Base-by-base conservation (phyloP, 1,284 basidiomycete species). In the Apiotrichum montevideense region DNA sequence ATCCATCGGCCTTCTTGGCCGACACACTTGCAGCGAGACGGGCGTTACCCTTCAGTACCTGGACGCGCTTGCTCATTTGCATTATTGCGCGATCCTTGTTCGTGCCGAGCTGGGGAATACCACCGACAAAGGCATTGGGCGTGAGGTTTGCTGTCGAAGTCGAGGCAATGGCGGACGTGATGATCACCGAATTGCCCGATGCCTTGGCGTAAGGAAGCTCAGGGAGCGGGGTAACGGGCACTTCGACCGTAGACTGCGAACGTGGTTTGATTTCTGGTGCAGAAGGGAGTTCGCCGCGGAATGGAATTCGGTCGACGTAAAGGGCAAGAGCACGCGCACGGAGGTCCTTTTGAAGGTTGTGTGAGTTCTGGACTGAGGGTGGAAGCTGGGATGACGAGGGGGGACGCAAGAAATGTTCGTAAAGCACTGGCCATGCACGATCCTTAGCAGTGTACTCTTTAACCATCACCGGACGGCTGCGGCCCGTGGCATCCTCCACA, bases 171-270 rank as follows among this genome's bases (percentile, higher is more conserved):
- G 87, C 88, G 11, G 90, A 94, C 2, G 95, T 93, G 69, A 98
- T 86, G 44, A 85, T 82, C 51, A 98, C 90, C 64, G 90, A 95
- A 77, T 99, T 98, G 14, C 93, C 93, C 1, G 93, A 96, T 4
- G 93, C 93, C 47, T 91, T 90, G 87, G 91, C 65, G 61, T 75
- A 76, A 14, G 76, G 71, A 43, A 63, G 54, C 9, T 61, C 29
- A 29, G 72, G 69, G 44, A 54, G 52, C 0, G 72, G 69, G 13
- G 69, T 68, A 13, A 54, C 56, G 13, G 21, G 66, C 15, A 72
- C 44, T 8, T 59, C 49, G 33, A 65, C 64, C 13, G 68, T 53
- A 14, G 69, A 71, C 35, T 62, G 66, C 3, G 68, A 68, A 21
- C 66, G 68, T 4, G 46, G 46, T 42, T 65, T 66, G 42, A 68